Base-by-base conservation (phyloP, 495 filamentous ascomycete genomes). In the Rusavskia elegans region DNA sequence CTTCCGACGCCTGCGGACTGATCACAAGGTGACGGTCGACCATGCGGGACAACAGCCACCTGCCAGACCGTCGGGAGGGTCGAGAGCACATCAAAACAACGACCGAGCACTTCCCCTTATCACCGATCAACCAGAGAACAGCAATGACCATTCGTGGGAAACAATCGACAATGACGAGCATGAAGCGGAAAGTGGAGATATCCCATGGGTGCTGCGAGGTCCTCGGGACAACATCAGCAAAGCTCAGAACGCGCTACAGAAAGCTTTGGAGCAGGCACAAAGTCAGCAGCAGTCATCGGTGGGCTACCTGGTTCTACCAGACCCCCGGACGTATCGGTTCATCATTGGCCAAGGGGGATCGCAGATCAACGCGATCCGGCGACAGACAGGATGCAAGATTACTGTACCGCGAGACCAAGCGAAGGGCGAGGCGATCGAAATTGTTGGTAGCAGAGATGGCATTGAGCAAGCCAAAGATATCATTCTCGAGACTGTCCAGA, bases 131-230 rank as follows among this genome's bases (percentile, higher is more conserved):
- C 79, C 72, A 19, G 69, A 71, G 0, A 59, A 74, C 14, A 67
- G 71, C 1, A 77, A 87, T 35, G 74, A 69, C 27, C 80, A 92
- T 70, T 84, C 81, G 1, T 98, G 87, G 86, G 84, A 84, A 52
- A 64, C 88, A 7, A 71, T 89, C 45, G 80, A 89, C 59, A 70
- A 68, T 50, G 65, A 67, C 44, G 60, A 64, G 5, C 59, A 55
- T 11, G 69, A 68, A 13, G 63, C 65, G 21, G 76, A 85, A 50
- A 76, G 84, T 35, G 83, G 78, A 27, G 81, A 86, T 17, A 95
- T 95, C 57, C 87, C 93, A 13, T 99, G 92, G 92, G 78, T 93
- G 38, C 77, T 99, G 11, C 81, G 77, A 50, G 93, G 92, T 17
- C 72, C 74, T 19, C 69, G 78, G 0, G 85, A 95, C 49, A 84